Evolutionary conservation across 2,329 filamentous ascomycete species (phyloP), one percentile per base, ranked within the genome.

Genomic region (Exophiala viscosa): DNA sequence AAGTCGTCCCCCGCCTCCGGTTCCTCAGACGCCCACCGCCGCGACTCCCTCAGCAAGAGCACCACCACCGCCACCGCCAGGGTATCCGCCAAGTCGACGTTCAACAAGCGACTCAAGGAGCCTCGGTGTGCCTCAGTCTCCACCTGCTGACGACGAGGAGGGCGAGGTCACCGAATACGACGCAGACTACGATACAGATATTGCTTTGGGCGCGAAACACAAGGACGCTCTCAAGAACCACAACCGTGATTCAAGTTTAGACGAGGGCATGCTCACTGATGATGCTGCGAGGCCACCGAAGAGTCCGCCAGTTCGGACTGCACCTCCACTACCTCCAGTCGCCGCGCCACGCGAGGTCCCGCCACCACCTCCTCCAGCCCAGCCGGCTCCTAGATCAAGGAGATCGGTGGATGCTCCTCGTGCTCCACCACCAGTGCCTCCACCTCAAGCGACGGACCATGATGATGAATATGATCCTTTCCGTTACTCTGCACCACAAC

Each of bases 171-270:
- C 90, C 0, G 92, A 96, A 66, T 97, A 97, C 65, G 93, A 99
- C 67, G 93, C 92, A 5, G 93, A 97, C 66, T 97, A 97, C 67
- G 93, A 97, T 63, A 97, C 93, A 5, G 93, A 97, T 67, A 97
- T 97, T 66, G 91, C 87, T 1, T 89, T 91, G n/a, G 86, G 89
- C 8, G 90, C 83, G n/a, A 89, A 88, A 50, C 90, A 96, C 70
- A 96, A 95, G 70, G 92, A 96, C 72, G 91, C 92, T 1, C 71
- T 97, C 56, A 95, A 92, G 69, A 76, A 88, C 7, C 90, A 95
- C 68, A 82, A 80, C 6, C 82, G 86, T 48, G 88, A 92, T 41
- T 82, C 86, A 5, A 95, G 88, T 66, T 67, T 87, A 48, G 90
- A 95, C 57, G 83, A 78, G 35, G 81, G 76, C 36, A 80, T 80